A percentile compares a stretch with the other conserved stretches of the same genome.
Conservation (phyloP, 148 eudicot species). For the Persicaria tinctoria region DNA sequence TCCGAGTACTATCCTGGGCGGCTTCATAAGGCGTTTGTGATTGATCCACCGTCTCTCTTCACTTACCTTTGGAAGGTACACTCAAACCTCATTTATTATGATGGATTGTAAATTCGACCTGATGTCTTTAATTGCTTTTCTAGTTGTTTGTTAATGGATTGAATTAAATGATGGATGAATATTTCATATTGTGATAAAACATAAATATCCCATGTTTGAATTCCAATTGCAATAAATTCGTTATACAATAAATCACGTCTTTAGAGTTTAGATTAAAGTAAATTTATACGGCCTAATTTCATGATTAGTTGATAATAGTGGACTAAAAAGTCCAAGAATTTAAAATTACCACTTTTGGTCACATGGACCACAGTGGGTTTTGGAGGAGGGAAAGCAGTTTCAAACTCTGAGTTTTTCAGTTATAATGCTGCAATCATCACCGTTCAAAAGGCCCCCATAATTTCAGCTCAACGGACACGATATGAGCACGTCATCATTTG, state of each 20-base stretch:
- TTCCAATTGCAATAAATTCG: too few species aligned
- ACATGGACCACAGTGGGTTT: constrained; percentile 8
- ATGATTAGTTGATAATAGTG: not conserved
- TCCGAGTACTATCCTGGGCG: constrained; percentile 81
- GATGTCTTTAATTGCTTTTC: too few species aligned
- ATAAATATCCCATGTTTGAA: too few species aligned
- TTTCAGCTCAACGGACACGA: not conserved
- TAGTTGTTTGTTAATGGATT: too few species aligned
- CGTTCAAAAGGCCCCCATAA: not conserved
- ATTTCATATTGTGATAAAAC: too few species aligned
- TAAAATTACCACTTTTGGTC: constrained; percentile 9
- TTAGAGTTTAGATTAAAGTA: too few species aligned
- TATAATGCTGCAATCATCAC: constrained; percentile 1
- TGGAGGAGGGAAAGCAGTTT: not conserved
- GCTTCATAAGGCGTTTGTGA: constrained; percentile 75
- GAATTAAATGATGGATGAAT: too few species aligned
- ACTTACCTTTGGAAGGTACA: constrained; percentile 92
- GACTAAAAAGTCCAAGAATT: not conserved
- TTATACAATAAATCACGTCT: too few species aligned
- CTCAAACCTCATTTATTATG: too few species aligned
- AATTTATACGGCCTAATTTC: too few species aligned
- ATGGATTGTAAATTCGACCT: too few species aligned
- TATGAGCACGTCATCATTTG: constrained; percentile 10
- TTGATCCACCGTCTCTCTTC: constrained; percentile 91
- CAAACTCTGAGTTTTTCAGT: constrained; percentile 5